These are phyloP conservation scores for Hamigera avellanea DNA, from an alignment of 495 filamentous ascomycete species.

Conservation along the genomic window DNA sequence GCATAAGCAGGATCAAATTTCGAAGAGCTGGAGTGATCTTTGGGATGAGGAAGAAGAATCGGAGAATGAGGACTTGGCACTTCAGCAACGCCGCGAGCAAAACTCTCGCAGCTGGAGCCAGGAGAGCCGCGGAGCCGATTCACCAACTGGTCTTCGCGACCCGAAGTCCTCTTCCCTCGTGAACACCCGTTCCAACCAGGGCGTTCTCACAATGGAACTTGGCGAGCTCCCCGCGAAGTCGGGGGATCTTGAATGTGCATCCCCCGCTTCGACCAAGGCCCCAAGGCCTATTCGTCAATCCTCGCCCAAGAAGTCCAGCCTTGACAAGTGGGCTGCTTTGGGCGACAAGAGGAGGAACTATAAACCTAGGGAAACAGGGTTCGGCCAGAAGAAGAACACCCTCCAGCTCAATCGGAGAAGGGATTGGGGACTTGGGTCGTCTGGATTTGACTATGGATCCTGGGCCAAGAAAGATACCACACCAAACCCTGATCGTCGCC, in stretches of 20 bases:
- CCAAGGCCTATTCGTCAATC: constrained; percentile 38
- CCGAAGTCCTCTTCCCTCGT: constrained; percentile 40
- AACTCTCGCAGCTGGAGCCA: constrained; percentile 76
- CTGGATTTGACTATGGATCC: constrained; percentile 36
- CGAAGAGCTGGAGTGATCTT: constrained; percentile 96
- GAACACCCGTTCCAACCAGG: constrained; percentile 19
- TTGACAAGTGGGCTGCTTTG: constrained; percentile 82
- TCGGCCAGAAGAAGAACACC: constrained; percentile 27
- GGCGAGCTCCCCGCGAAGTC: constrained; percentile 29
- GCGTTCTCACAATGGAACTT: neutral
- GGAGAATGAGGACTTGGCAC: constrained; percentile 42
- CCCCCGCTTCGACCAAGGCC: constrained; percentile 52
- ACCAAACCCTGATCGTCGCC: constrained; percentile 23
- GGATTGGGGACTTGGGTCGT: constrained; percentile 44
- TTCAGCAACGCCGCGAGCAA: constrained; percentile 55
- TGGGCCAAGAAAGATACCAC: constrained; percentile 39
- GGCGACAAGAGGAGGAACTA: constrained; percentile 67
- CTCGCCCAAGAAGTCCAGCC: constrained; percentile 37
- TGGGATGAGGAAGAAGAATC: constrained; percentile 90
- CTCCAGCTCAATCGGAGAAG: constrained; percentile 31
- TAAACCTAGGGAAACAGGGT: constrained; percentile 35
- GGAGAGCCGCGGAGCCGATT: constrained; percentile 42
- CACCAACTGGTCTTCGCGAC: constrained; percentile 22
- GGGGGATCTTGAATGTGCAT: constrained; percentile 37
- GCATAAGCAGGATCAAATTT: constrained; percentile 55